Evolutionary conservation across 2,329 filamentous ascomycete species (phyloP).

Genomic region (Fusarium tupiense): DNA sequence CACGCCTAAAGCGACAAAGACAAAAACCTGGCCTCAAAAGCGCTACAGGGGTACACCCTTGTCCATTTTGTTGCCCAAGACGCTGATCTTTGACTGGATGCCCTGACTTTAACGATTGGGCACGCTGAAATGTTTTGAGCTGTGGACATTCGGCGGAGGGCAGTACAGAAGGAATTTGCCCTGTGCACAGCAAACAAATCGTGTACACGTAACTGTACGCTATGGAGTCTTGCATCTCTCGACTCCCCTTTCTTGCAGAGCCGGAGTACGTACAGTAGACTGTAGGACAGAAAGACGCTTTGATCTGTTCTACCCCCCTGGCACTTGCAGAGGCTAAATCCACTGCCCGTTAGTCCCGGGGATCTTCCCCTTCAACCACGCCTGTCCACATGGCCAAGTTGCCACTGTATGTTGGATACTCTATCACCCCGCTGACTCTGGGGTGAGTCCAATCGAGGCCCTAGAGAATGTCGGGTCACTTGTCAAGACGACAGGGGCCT

Average conservation of each 20-base stretch:
- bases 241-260: slow-evolving; percentile 26
- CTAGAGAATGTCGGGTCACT: slow-evolving; percentile 18
- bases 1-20: slow-evolving; percentile 13
- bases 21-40: slow-evolving; percentile 34
- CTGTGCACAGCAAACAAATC: background rate
- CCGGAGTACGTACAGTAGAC: background rate
- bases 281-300: slow-evolving; percentile 1
- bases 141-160: background rate
- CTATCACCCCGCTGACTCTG: slow-evolving; percentile 22
- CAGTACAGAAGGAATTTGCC: background rate
- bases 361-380: slow-evolving; percentile 31
- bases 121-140: background rate
- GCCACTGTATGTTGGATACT: slow-evolving; percentile 19
- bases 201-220: slow-evolving; percentile 24
- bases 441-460: slow-evolving; percentile 27
- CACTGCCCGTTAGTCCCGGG: slow-evolving; percentile 20
- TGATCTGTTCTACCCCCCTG: slow-evolving; percentile 10
- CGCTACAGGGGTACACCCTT: slow-evolving; percentile 8
- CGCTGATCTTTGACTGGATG: slow-evolving; percentile 34
- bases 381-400: slow-evolving; percentile 34
- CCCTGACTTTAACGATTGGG: slow-evolving; percentile 37
- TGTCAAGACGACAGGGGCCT: slow-evolving; percentile 1
- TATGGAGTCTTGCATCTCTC: slow-evolving; percentile 25
- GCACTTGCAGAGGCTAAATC: slow-evolving; percentile 16
- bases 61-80: slow-evolving; percentile 10